Base-by-base conservation (phyloP, 2,329 filamentous ascomycete genomes). In the Trichoderma citrinoviride region DNA sequence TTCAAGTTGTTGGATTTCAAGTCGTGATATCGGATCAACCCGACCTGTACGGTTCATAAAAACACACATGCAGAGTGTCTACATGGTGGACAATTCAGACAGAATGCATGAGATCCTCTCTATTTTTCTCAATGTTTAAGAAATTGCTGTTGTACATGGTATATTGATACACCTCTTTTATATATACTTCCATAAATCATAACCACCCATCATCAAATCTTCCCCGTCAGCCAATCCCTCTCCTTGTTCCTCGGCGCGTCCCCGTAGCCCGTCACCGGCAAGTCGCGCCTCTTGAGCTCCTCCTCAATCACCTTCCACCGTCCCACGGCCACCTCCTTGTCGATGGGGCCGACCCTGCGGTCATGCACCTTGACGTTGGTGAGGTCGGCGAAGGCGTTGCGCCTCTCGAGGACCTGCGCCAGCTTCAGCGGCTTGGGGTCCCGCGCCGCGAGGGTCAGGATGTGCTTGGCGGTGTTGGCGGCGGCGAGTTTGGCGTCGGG, bases 251-350 rank as follows among this genome's bases (percentile, higher is more conserved):
- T 78, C 15, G 73, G 69, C 54, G 76, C 68, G 7, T 75, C 74
- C 8, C 74, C 76, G 54, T 79, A 78, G 3, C 85, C 85, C 3
- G 78, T 80, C 17, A 86, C 77, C 7, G 88, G 86, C 69, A 93
- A 75, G 17, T 83, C 84, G 64, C 88, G 81, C 73, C 84, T 82
- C 72, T 78, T 78, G 68, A 94, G 80, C 77, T 92, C 89, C 72
- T 87, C 80, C 75, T 90, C 84, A 72, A 94, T 91, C 56, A 93
- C 76, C 85, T 95, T 95, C 86, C 89, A 91, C 71, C 91, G 82
- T 29, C 92, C 92, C 47, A 91, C 75, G 55, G 85, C 82, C 70
- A 84, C 86, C 77, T 94, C 90, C 75, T 86, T 87, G 75, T 94
- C 85, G 40, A 90, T 86, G 10, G 87, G 84, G 7, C 87, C 93